Evolutionary conservation across 140 eudicot genomes (phyloP).

Genomic region (Bidens hawaiensis): DNA sequence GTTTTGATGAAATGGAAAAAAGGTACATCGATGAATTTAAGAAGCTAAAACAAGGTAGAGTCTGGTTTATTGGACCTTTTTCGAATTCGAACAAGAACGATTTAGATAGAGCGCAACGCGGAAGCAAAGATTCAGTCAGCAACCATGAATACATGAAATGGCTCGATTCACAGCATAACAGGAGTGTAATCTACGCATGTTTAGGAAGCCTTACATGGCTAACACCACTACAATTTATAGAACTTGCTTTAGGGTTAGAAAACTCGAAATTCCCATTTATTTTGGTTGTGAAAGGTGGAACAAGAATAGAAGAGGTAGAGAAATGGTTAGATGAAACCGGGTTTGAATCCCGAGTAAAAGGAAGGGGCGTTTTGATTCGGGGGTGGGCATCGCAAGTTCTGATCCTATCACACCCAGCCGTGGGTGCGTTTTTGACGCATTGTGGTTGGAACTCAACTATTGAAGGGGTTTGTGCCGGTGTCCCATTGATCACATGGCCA

Average conservation of each 20-base stretch:
- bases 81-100: conserved; percentile 35
- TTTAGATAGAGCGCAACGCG: conserved; percentile 45
- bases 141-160: conserved; percentile 27
- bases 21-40: conserved; percentile 26
- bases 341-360: conserved; percentile 36
- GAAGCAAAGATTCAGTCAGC: conserved; percentile 25
- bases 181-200: conserved; percentile 39
- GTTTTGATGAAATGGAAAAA: conserved; percentile 33
- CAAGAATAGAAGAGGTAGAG: conserved; percentile 28
- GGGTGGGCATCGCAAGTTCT: conserved; percentile 49
- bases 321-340: conserved; percentile 35
- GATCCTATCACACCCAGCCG: conserved; percentile 26
- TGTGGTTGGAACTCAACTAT: conserved; percentile 60
- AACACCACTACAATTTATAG: conserved; percentile 29
- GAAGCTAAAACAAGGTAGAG: conserved; percentile 27
- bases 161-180: conserved; percentile 34
- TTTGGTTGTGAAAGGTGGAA: conserved; percentile 30
- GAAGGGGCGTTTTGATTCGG: conserved; percentile 29
- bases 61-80: conserved; percentile 57
- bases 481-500: conserved; percentile 57
- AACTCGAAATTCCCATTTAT: conserved; percentile 29
- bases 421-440: conserved; percentile 48
- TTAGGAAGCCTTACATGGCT: conserved; percentile 44
- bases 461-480: conserved; percentile 47
- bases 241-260: conserved; percentile 50